Base-by-base conservation (phyloP, 257 asterid genomes). In the Nemophila menziesii region DNA sequence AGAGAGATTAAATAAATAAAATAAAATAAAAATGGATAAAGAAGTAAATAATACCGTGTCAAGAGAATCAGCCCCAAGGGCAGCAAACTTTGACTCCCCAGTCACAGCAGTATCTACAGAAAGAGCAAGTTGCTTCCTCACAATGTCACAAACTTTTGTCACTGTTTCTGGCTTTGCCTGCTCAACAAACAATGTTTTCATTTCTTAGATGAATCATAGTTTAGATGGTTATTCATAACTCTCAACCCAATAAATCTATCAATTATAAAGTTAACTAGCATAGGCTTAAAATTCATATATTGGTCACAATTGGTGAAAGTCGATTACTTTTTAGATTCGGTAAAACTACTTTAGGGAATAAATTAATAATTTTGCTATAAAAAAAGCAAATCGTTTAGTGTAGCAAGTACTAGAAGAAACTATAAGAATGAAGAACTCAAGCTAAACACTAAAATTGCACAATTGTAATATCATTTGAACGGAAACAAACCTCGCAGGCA, bases 91-190 rank as follows among this genome's bases (percentile, higher is more conserved):
- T 0, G 97, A 80, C 49, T 71, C 86, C 52, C 93, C 97, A 22
- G 24, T 43, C 45, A 87, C 86, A 8, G 48, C 71, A 6, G 70
- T 52, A 15, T 78, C 78, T 5, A 22, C 77, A 14, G 83, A 41
- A 48, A 87, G 93, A 58, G 95, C 97, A 65, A 87, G 67, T 43
- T 87, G 97, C 70, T 80, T 80, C 60, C 62, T 83, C 69, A 87
- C 97, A 55, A 87, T 87, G 47, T 66, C 68, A 20, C 77, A 72
- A 42, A 87, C 97, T 65, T 87, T 83, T 12, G 43, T 58, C 48
- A 87, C 93, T 0, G 97, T 83, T 63, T 87, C 95, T 12, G 89
- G 80, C 43, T 80, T 87, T 44, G 95, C 97, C 95, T 87, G 77
- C 62, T 22, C 49, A 54, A 39, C n/a, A 14, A 26, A 15, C 65